phyloP scores from a whole-genome alignment of 225 moss, liverwort and hornwort species.

The Pseudisothecium myosuroides region DNA sequence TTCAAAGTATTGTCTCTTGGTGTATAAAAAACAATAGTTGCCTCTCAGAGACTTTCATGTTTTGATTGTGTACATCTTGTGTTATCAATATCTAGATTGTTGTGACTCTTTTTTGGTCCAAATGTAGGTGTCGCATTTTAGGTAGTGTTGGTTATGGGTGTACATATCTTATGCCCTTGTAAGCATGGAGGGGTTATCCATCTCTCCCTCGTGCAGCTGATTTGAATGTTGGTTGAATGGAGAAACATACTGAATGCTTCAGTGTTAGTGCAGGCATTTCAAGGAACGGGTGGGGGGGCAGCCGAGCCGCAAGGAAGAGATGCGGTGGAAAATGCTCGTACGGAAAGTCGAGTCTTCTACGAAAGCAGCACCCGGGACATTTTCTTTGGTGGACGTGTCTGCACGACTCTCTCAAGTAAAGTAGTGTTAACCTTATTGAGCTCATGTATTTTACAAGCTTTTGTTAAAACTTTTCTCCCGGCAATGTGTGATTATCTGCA shows the following conservation, averaged over 20 bases:
- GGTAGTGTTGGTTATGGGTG: background rate
- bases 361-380: constrained; percentile 19
- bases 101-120: background rate
- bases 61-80: background rate
- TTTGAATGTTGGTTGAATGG: background rate
- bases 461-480: background rate
- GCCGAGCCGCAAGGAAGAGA: constrained; percentile 40
- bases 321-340: constrained; percentile 55
- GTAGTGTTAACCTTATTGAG: background rate
- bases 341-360: constrained; percentile 45
- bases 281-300: constrained; percentile 38
- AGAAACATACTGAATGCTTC: background rate
- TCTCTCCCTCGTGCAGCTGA: background rate
- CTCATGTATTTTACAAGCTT: background rate
- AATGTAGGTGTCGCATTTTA: background rate
- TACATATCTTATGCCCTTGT: background rate
- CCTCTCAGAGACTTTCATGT: background rate
- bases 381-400: constrained; percentile 43
- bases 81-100: background rate
- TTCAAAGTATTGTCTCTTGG: background rate
- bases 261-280: constrained; percentile 36
- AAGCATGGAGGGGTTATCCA: background rate
- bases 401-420: constrained; percentile 27
- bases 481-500: background rate
- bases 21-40: background rate